These are phyloP conservation scores for Deuterostichococcus epilithicus DNA, from an alignment of 139 green algal species.

Conservation along the genomic window DNA sequence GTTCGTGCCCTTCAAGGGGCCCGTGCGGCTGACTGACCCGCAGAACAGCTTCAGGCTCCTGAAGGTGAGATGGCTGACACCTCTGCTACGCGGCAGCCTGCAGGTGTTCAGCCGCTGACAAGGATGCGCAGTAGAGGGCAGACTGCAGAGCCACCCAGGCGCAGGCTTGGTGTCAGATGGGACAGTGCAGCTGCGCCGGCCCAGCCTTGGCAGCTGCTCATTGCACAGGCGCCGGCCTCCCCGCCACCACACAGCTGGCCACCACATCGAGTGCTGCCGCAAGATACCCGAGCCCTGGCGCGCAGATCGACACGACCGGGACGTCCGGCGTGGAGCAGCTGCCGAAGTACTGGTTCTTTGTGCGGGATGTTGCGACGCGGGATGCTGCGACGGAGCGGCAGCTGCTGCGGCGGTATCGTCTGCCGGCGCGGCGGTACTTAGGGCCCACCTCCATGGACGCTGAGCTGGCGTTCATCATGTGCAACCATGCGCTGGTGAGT, in stretches of 20 bases:
- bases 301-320: not conserved
- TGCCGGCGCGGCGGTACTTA: constrained; percentile 78
- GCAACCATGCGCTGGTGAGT: constrained; percentile 72
- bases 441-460: constrained; percentile 93
- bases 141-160: too few relatives aligned
- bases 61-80: not conserved
- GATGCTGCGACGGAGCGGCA: constrained; percentile 31
- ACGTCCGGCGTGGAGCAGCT: constrained; percentile 28
- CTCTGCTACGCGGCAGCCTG: too few relatives aligned
- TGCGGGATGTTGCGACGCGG: constrained; percentile 51
- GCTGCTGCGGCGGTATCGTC: constrained; percentile 45
- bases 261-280: too few relatives aligned
- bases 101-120: not conserved
- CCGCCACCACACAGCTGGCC: too few relatives aligned
- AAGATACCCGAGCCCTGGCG: not conserved
- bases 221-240: too few relatives aligned
- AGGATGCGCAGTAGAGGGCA: too few relatives aligned
- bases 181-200: too few relatives aligned
- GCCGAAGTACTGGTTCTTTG: constrained; percentile 71
- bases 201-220: too few relatives aligned
- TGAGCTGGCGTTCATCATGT: constrained; percentile 93
- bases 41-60: constrained; percentile 59
- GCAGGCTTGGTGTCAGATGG: too few relatives aligned
- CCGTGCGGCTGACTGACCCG: constrained; percentile 49
- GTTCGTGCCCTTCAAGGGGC: constrained; percentile 30